Percentiles rank a stretch among this genome's conserved stretches.
Conservation (phyloP, 306 rosid species). For the Vigna angularis region DNA sequence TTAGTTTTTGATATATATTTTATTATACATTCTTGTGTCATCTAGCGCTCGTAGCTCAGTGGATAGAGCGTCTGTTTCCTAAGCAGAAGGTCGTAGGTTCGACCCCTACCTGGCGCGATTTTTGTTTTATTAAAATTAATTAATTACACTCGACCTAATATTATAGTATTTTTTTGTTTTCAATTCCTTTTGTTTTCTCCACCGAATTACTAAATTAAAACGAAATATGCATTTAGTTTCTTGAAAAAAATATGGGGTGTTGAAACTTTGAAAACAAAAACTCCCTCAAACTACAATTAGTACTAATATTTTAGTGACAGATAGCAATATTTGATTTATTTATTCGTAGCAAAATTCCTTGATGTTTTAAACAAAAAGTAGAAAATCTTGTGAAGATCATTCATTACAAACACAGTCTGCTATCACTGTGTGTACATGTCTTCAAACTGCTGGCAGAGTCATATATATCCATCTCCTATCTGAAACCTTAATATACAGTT, state of each 20-base stretch:
- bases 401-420: not conserved
- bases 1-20: rapidly evolving
- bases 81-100: slow-evolving; percentile 77
- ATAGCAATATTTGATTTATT: not conserved
- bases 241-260: too few relatives aligned
- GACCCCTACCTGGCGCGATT: slow-evolving; percentile 68
- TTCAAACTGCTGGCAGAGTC: not conserved
- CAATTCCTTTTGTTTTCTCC: too few relatives aligned
- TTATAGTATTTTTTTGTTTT: too few relatives aligned
- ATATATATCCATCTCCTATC: not conserved
- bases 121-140: not conserved
- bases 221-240: too few relatives aligned
- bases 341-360: not conserved
- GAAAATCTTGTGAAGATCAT: not conserved
- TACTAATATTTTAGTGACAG: too few relatives aligned
- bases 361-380: not conserved
- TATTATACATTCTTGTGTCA: rapidly evolving
- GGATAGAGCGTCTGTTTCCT: slow-evolving; percentile 86
- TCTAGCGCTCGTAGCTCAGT: slow-evolving; percentile 73
- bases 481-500: slow-evolving; percentile 20
- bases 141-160: too few relatives aligned
- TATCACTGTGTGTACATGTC: not conserved
- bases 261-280: too few relatives aligned
- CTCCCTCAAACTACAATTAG: too few relatives aligned
- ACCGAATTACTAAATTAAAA: too few relatives aligned